Conservation (phyloP, 139 green algal species). For the Coelastrella sp. region DNA sequence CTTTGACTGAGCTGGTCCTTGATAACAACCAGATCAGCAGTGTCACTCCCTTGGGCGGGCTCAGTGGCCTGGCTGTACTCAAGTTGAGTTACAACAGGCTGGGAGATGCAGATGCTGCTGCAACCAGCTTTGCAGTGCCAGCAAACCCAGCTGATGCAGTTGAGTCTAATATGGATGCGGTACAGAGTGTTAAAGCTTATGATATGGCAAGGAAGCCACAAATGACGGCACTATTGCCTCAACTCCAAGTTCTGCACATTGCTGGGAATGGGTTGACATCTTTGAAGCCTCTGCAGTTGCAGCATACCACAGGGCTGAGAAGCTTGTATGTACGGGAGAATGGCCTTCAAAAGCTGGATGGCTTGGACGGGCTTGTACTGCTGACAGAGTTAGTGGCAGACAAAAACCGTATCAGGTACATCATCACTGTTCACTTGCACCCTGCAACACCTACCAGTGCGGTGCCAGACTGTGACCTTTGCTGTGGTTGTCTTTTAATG, state of each 20-base stretch:
- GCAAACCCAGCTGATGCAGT: background rate
- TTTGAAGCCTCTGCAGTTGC: conserved; percentile 61
- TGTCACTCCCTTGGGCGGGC: conserved; percentile 52
- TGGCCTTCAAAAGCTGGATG: conserved; percentile 73
- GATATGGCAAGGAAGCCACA: background rate
- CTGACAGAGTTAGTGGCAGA: conserved; percentile 79
- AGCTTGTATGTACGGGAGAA: conserved; percentile 76
- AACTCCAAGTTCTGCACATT: conserved; percentile 64
- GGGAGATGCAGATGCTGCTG: conserved; percentile 47
- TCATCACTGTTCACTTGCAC: too few species aligned
- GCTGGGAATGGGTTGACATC: conserved; percentile 65
- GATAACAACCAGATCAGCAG: conserved; percentile 67
- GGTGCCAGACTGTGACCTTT: background rate
- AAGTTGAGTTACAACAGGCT: conserved; percentile 69
- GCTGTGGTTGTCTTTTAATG: background rate
- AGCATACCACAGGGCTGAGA: conserved; percentile 53
- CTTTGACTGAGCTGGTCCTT: conserved; percentile 69
- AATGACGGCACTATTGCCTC: background rate
- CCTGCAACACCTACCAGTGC: background rate
- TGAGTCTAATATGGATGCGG: background rate
- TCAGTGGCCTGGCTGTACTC: conserved; percentile 54
- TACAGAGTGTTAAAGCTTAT: background rate
- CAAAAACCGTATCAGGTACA: conserved; percentile 64
- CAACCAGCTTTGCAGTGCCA: conserved; percentile 22
- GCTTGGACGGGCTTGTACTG: conserved; percentile 68